Conservation (phyloP, 768 basidiomycete species). For the Lyophyllum semitale region DNA sequence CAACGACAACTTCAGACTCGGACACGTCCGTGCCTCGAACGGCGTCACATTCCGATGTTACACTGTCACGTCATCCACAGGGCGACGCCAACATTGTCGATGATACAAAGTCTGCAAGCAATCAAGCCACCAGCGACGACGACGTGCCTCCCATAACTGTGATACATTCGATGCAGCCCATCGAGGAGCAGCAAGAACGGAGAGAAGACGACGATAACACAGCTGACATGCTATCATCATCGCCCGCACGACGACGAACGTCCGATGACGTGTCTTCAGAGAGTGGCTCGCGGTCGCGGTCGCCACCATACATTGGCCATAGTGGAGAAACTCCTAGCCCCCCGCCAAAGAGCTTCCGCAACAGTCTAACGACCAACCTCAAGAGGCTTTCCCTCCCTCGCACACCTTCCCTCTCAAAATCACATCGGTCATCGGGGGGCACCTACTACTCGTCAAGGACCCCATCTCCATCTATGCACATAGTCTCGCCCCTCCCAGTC, state of each 20-base stretch:
- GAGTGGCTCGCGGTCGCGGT: slow-evolving; percentile 15
- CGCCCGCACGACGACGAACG: slow-evolving; percentile 15
- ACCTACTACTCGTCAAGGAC: slow-evolving; percentile 37
- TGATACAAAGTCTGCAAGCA: slow-evolving; percentile 2
- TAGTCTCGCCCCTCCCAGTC: slow-evolving; percentile 15
- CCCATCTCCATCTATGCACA: slow-evolving; percentile 32
- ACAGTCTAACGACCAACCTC: slow-evolving; percentile 45
- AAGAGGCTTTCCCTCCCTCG: slow-evolving; percentile 58
- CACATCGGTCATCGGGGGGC: slow-evolving; percentile 30
- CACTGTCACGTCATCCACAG: slow-evolving; percentile 2
- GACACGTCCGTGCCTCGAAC: slow-evolving; percentile 10
- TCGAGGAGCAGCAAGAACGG: slow-evolving; percentile 11
- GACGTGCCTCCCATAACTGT: slow-evolving; percentile 37
- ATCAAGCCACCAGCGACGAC: slow-evolving; percentile 14
- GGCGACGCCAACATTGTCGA: background rate
- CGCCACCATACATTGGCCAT: slow-evolving; percentile 20
- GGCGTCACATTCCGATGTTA: slow-evolving; percentile 4
- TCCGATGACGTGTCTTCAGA: slow-evolving; percentile 15
- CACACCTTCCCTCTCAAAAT: slow-evolving; percentile 59
- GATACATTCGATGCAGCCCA: slow-evolving; percentile 28
- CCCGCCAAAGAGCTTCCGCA: slow-evolving; percentile 51
- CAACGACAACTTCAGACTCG: slow-evolving; percentile 12
- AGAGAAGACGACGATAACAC: slow-evolving; percentile 2
- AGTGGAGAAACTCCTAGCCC: slow-evolving; percentile 38
- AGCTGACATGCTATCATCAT: slow-evolving; percentile 13